phyloP scores from a whole-genome alignment of 2,329 filamentous ascomycete genomes.

The Purpureocillium takamizusanense region DNA sequence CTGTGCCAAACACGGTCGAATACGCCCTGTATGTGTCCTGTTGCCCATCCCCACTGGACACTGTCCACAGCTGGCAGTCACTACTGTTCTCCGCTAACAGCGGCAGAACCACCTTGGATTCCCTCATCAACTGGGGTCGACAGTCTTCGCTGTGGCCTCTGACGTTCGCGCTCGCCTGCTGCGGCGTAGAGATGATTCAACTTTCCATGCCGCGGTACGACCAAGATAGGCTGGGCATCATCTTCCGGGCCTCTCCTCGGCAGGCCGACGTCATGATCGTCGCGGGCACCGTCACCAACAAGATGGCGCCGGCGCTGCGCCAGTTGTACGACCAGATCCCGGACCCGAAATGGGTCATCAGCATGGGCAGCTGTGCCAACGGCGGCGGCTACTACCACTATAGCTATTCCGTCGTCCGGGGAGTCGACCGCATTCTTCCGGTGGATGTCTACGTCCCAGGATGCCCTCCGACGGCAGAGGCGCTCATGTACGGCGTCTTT shows the following conservation, averaged over 20 bases:
- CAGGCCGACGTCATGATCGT: slow-evolving; percentile 93
- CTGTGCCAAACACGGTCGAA: too few relatives aligned
- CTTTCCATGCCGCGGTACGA: slow-evolving; percentile 82
- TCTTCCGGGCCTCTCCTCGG: slow-evolving; percentile 80
- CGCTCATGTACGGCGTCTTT: slow-evolving; percentile 63
- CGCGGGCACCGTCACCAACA: slow-evolving; percentile 86
- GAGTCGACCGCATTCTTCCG: slow-evolving; percentile 68
- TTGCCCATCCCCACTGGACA: too few relatives aligned
- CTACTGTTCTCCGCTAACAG: too few relatives aligned
- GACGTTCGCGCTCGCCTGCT: slow-evolving; percentile 83
- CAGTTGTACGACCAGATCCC: slow-evolving; percentile 96
- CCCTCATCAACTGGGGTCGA: slow-evolving; percentile 69
- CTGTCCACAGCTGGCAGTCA: too few relatives aligned
- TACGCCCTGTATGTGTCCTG: too few relatives aligned
- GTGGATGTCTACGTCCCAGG: slow-evolving; percentile 76
- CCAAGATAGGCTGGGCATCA: slow-evolving; percentile 80
- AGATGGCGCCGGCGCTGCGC: slow-evolving; percentile 86
- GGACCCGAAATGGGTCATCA: slow-evolving; percentile 76
- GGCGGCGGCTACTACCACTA: slow-evolving; percentile 84
- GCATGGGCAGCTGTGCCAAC: slow-evolving; percentile 79
- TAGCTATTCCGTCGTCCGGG: slow-evolving; percentile 68
- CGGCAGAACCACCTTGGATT: too few relatives aligned
- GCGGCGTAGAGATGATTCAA: slow-evolving; percentile 90
- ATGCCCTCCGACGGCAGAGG: slow-evolving; percentile 55
- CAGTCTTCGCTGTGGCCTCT: slow-evolving; percentile 83